phyloP scores from a whole-genome alignment of 2,329 filamentous ascomycete species.

The Fusarium nodosum region DNA sequence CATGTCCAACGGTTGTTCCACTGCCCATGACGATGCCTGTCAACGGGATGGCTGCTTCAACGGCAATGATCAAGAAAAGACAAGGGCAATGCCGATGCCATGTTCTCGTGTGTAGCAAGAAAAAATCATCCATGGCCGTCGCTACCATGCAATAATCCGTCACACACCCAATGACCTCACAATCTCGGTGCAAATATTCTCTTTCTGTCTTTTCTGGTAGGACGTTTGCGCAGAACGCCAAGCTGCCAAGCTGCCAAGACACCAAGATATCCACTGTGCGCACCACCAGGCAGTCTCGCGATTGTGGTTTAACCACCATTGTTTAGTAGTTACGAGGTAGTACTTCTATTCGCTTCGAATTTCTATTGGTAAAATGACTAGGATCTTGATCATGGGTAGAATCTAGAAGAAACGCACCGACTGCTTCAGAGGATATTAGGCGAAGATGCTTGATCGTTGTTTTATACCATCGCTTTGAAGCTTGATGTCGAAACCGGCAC shows the following conservation, averaged over 20 bases:
- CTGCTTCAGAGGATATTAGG: background rate
- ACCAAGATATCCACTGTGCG: slow-evolving; percentile 43
- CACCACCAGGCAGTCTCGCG: slow-evolving; percentile 42
- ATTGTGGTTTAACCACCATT: slow-evolving; percentile 10
- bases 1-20: slow-evolving; percentile 19
- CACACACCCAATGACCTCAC: slow-evolving; percentile 47
- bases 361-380: slow-evolving; percentile 27
- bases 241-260: slow-evolving; percentile 40
- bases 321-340: slow-evolving; percentile 17
- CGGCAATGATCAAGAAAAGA: slow-evolving; percentile 16
- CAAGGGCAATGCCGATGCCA: slow-evolving; percentile 17
- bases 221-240: slow-evolving; percentile 26
- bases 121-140: slow-evolving; percentile 13
- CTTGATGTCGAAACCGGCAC: slow-evolving; percentile 4
- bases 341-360: background rate
- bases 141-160: slow-evolving; percentile 34
- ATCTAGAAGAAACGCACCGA: slow-evolving; percentile 15
- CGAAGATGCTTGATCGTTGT: background rate
- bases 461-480: background rate
- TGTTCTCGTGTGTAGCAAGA: slow-evolving; percentile 7
- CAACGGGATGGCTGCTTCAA: background rate
- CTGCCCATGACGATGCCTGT: slow-evolving; percentile 11
- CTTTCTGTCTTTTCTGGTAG: slow-evolving; percentile 15
- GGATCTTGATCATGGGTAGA: slow-evolving; percentile 23
- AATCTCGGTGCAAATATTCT: slow-evolving; percentile 32